Conservation (phyloP, 768 basidiomycete genomes). For the Agaricus sinodeliciosus region DNA sequence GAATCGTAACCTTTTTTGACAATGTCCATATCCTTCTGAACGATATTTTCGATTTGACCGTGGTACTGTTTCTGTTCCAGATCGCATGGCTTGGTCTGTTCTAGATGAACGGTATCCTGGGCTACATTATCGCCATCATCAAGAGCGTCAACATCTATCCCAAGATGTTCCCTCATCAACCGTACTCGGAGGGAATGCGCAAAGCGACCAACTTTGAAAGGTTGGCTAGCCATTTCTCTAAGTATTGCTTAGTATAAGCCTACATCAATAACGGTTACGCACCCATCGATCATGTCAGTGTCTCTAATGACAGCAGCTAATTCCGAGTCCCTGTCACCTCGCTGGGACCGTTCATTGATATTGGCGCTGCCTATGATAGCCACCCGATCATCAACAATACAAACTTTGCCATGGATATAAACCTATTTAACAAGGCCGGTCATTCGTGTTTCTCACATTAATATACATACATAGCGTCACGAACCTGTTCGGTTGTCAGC, state of each 20-base stretch:
- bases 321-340: conserved; percentile 96
- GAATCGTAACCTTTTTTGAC: conserved; percentile 41
- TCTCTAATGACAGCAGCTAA: conserved; percentile 89
- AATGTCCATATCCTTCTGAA: conserved; percentile 30
- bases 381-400: conserved; percentile 90
- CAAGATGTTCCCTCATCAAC: conserved; percentile 95
- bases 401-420: conserved; percentile 86
- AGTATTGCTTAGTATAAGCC: neutral
- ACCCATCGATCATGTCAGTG: conserved; percentile 91
- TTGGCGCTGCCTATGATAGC: conserved; percentile 96
- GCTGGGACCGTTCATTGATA: conserved; percentile 94
- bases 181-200: conserved; percentile 91
- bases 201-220: conserved; percentile 95
- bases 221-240: conserved; percentile 90
- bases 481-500: conserved; percentile 82
- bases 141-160: conserved; percentile 88
- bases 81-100: conserved; percentile 62
- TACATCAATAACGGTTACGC: neutral
- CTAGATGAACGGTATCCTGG: conserved; percentile 40
- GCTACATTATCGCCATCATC: conserved; percentile 67
- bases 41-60: conserved; percentile 35
- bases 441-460: neutral
- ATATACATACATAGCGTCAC: conserved; percentile 12
- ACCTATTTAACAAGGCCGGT: conserved; percentile 37
- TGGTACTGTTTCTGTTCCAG: conserved; percentile 62